Evolutionary conservation across 2,329 filamentous ascomycete species (phyloP), one percentile per base, ranked within the genome.

Genomic region (Sclerotiophoma versabilis): DNA sequence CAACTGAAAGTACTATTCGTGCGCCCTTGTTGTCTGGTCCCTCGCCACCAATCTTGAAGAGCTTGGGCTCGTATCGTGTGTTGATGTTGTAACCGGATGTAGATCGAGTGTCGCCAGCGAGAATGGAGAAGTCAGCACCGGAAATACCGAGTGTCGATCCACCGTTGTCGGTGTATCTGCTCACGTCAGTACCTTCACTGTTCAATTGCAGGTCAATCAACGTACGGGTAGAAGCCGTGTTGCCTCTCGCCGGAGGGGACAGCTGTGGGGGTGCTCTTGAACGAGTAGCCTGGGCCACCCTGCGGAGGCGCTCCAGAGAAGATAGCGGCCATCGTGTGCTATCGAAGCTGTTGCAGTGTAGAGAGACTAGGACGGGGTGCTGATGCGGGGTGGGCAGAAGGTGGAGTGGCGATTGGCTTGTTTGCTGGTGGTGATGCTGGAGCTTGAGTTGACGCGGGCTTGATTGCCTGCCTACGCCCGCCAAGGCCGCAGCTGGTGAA

Each of bases 11-110:
- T 14, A 98, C 86, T 69, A 99, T 90, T 49, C 87, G 90, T 46
- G 92, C 90, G 66, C 93, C 91, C 57, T 90, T 86, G 75, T 96
- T 91, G 50, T 91, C 88, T 46, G 92, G 86, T 34, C 90, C 93
- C 57, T 93, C 91, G 48, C 93, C 95, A 57, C 96, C 95, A 66
- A 99, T 96, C 79, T 91, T 92, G 86, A 96, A 99, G 60, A 99
- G 90, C 80, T 99, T 99, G 52, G 95, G 95, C 55, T 89, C 86
- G 82, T 91, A 93, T 70, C 95, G 90, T 55, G 93, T 93, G 86
- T 99, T 97, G 88, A 99, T 99, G 83, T 90, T 97, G 87, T 76
- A 99, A 74, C 96, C 95, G 62, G 91, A 90, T 50, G 93, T 96
- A 72, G 92, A 91, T 75, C 95, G 91, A 68, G 95, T 99, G 81